Base-by-base conservation (phyloP, 1,284 basidiomycete genomes). In the Pseudozyma hubeiensis region DNA sequence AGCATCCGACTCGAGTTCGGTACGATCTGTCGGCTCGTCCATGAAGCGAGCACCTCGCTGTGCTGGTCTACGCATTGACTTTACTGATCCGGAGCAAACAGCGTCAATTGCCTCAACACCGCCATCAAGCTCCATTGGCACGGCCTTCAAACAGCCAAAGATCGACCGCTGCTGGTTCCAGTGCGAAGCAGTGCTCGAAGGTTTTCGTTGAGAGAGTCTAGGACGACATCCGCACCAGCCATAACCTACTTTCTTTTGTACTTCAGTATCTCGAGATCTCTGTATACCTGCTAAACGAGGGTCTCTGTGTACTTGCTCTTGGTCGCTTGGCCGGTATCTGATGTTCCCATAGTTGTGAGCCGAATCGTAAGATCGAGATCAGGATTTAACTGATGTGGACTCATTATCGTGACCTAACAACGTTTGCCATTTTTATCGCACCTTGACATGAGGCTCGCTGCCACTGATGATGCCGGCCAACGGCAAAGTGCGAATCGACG, bases 151-250 rank as follows among this genome's bases (percentile, higher is more conserved):
- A 41, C 14, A 33, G 9, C 17, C 19, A n/a, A 35, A 13, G 29
- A 7, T 50, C 11, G 44, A 58, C 13, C 45, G 59, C 39, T 72
- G 66, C 59, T 79, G 77, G 77, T 77, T 69, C 41, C 74, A 79
- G 40, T 76, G 70, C 52, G 70, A 77, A 33, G 61, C 57, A 14
- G 64, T 69, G 10, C 55, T 76, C n/a, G 55, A 64, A 53, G 74
- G 74, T 13, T 71, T 59, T 14, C 69, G 69, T 7, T 68, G 55
- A 64, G 4, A 24, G 24, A 24, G 24, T 24, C 24, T 24, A 24
- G 24, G 24, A 24, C 24, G 24, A 24, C 24, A 24, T 24, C 4
- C 24, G 24, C 24, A 24, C 24, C 24, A 4, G 24, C 24, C 24
- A 16, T 14, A 13, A n/a, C 33, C 9, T 16, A 44, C 4, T 24